Evolutionary conservation across 1,284 basidiomycete genomes (phyloP), one percentile per base, ranked within the genome.

Genomic region (Fistulina hepatica): DNA sequence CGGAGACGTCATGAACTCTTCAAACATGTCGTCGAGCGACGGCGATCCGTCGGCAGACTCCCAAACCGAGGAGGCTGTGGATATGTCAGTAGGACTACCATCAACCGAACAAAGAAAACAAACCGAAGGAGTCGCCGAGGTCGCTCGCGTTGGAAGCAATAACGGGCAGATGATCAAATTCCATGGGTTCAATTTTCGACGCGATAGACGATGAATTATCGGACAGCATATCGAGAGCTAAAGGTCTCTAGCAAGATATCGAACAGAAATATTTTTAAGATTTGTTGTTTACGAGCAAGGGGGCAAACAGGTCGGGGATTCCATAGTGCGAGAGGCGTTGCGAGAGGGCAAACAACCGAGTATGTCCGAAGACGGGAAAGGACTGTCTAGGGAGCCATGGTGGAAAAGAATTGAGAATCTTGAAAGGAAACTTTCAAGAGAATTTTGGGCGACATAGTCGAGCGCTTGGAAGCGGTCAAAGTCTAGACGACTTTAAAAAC

Each of bases 381-480:
- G 50, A 20, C 53, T 48, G 53, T 50, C 64, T 61, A 69, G 24
- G 40, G 52, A 37, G 53, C 53, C 68, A 71, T 69, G 50, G 31
- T 60, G 48, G 38, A 53, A 19, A 34, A 21, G 17, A 19, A 13
- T 8, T 21, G 8, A 13, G 51, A 49, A 49, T 45, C 55, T 61
- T 57, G 64, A 61, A 64, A 63, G 61, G 37, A 48, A 33, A 38
- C 63, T 63, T 65, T 61, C 64, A 57, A 57, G 52, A 40, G 50
- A 45, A 26, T 48, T 35, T 21, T 51, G 33, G 21, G 36, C 46
- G 41, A 54, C 28, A 31, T 31, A 11, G 13, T 31, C n/a, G n/a
- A n/a, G n/a, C n/a, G n/a, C n/a, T n/a, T n/a, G n/a, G n/a, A n/a
- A n/a, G n/a, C n/a, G n/a, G n/a, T n/a, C n/a, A n/a, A n/a, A n/a